A percentile compares a stretch with the other conserved stretches of the same genome.
Conservation (phyloP, 352 stramenopile genomes). For the Thraustotheca clavata region DNA sequence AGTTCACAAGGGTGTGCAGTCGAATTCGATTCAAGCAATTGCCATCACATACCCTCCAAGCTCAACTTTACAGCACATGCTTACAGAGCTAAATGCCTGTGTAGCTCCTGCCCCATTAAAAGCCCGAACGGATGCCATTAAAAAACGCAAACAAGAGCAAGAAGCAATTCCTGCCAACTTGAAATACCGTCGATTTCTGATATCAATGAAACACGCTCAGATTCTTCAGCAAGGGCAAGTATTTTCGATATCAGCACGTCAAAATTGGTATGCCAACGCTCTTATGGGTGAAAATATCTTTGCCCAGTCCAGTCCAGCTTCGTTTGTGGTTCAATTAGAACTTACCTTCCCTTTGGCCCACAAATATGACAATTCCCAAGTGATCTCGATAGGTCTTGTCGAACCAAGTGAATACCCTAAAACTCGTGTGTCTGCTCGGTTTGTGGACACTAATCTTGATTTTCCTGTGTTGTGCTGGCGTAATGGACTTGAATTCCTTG, state of each 20-base stretch:
- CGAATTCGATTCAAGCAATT: constrained; percentile 12
- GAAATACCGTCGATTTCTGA: constrained; percentile 13
- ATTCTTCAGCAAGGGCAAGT: constrained; percentile 6
- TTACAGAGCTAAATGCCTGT: constrained; percentile 7
- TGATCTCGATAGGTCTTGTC: constrained; percentile 10
- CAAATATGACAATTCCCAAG: not conserved
- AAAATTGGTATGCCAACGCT: constrained; percentile 6
- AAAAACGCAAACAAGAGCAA: not conserved
- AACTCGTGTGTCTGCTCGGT: constrained; percentile 11
- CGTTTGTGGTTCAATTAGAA: constrained; percentile 17
- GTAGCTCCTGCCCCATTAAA: constrained; percentile 2
- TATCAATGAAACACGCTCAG: constrained; percentile 15
- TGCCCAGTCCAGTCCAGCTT: not conserved
- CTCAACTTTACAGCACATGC: constrained; percentile 13
- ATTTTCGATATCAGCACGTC: constrained; percentile 4
- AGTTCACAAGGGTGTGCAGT: constrained; percentile 11
- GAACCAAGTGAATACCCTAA: constrained; percentile 19
- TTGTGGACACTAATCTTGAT: constrained; percentile 13
- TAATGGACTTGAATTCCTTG: constrained; percentile 14
- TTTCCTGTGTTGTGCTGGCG: constrained; percentile 19
- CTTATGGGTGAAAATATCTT: constrained; percentile 16
- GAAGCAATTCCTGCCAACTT: constrained; percentile 1
- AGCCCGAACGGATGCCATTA: constrained; percentile 5
- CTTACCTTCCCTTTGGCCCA: not conserved
- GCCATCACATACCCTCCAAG: not conserved